phyloP scores from a whole-genome alignment of 768 basidiomycete genomes.

The Tubosaeta sp. region DNA sequence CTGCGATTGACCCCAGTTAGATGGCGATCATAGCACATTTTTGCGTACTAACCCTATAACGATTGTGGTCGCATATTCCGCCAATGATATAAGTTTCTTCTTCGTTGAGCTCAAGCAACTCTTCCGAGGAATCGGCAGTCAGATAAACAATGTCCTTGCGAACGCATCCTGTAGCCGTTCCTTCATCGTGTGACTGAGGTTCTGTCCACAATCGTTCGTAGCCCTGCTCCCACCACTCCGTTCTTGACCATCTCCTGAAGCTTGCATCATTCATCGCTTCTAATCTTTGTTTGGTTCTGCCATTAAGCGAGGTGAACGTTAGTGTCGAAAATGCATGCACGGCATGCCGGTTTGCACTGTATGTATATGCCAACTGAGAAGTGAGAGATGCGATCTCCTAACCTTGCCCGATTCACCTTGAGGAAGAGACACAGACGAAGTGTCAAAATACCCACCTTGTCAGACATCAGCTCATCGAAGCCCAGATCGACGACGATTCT shows the following conservation, averaged over 20 bases:
- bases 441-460: conserved; percentile 60
- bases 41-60: conserved; percentile 67
- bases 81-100: conserved; percentile 93
- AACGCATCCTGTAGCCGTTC: conserved; percentile 10
- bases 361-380: conserved; percentile 88
- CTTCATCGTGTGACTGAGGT: neutral
- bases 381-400: conserved; percentile 90
- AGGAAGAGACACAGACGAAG: conserved; percentile 7
- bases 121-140: conserved; percentile 89
- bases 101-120: conserved; percentile 75
- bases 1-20: conserved; percentile 38
- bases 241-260: conserved; percentile 75
- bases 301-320: conserved; percentile 77
- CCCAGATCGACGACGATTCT: conserved; percentile 81
- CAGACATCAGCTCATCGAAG: conserved; percentile 90
- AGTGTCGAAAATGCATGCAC: conserved; percentile 64
- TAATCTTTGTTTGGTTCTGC: conserved; percentile 59
- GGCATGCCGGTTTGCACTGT: conserved; percentile 80
- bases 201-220: conserved; percentile 66
- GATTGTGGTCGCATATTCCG: conserved; percentile 93
- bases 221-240: conserved; percentile 79
- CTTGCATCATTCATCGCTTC: conserved; percentile 61
- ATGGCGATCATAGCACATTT: neutral
- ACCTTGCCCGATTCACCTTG: conserved; percentile 10
- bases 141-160: conserved; percentile 76